Conservation (phyloP, 2,329 filamentous ascomycete genomes). For the Thelonectria rubi region DNA sequence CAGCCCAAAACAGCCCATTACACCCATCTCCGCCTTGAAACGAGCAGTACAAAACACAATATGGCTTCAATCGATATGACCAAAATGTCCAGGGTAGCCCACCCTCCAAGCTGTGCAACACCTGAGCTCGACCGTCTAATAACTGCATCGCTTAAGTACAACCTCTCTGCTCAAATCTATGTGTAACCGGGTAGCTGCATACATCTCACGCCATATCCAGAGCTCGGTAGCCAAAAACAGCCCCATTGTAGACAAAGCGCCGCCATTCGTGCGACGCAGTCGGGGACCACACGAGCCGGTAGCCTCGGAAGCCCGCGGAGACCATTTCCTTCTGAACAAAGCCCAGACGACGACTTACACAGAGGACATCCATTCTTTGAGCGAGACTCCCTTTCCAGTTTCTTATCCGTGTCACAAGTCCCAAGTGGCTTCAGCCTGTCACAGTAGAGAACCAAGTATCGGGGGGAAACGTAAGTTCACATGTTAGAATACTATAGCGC, state of each 20-base stretch:
- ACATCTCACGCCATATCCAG: background rate
- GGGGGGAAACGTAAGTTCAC: background rate
- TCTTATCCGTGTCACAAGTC: too few species aligned
- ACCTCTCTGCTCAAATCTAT: background rate
- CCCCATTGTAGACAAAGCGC: background rate
- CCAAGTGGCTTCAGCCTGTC: too few species aligned
- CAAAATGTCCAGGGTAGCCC: background rate
- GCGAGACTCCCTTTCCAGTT: too few species aligned
- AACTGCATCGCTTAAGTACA: background rate
- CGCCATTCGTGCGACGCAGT: background rate
- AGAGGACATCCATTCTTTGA: too few species aligned
- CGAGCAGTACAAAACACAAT: too few species aligned
- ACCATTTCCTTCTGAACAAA: too few species aligned
- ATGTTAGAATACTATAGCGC: conserved; percentile 2
- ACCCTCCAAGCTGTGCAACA: background rate
- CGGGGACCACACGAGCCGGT: too few species aligned
- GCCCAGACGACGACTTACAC: too few species aligned
- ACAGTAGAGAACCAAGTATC: background rate
- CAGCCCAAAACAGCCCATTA: too few species aligned
- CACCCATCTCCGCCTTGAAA: too few species aligned
- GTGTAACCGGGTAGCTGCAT: background rate
- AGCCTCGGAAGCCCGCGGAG: too few species aligned
- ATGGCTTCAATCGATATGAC: background rate
- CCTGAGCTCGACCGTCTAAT: background rate
- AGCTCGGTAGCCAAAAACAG: background rate